A percentile compares a stretch with the other conserved stretches of the same genome.
These are phyloP conservation scores for Camillea tinctor DNA, from an alignment of 2,329 filamentous ascomycete genomes.

Conservation along the genomic window DNA sequence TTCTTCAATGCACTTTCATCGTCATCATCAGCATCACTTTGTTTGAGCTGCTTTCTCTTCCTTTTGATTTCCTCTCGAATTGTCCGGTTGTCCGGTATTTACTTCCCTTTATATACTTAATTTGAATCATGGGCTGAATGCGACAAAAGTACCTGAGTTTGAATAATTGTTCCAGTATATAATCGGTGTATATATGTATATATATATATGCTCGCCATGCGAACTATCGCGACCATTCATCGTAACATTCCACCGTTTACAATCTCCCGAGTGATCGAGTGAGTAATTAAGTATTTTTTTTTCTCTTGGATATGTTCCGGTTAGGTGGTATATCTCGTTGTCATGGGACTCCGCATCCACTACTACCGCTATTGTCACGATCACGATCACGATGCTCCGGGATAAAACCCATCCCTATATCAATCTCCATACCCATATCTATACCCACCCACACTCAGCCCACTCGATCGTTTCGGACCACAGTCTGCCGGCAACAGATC, in stretches of 20 bases:
- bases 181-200: too few species aligned
- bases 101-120: neutral
- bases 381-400: too few species aligned
- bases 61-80: too few species aligned
- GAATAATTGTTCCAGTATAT: neutral
- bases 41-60: too few species aligned
- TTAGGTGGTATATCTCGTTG: neutral
- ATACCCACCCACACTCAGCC: too few species aligned
- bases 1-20: too few species aligned
- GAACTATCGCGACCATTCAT: constrained; percentile 2
- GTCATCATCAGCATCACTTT: too few species aligned
- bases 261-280: neutral
- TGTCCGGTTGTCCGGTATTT: too few species aligned
- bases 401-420: too few species aligned
- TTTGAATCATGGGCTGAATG: neutral
- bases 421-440: too few species aligned
- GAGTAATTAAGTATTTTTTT: neutral
- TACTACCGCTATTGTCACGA: too few species aligned
- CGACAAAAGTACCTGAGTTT: constrained; percentile 1
- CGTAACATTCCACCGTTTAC: constrained; percentile 1
- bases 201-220: constrained; percentile 7
- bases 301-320: constrained; percentile 7
- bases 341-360: neutral
- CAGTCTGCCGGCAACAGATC: constrained; percentile 45
- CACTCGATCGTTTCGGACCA: constrained; percentile 49